Base-by-base conservation (phyloP, 352 stramenopile species). In the Phytophthora pisi region DNA sequence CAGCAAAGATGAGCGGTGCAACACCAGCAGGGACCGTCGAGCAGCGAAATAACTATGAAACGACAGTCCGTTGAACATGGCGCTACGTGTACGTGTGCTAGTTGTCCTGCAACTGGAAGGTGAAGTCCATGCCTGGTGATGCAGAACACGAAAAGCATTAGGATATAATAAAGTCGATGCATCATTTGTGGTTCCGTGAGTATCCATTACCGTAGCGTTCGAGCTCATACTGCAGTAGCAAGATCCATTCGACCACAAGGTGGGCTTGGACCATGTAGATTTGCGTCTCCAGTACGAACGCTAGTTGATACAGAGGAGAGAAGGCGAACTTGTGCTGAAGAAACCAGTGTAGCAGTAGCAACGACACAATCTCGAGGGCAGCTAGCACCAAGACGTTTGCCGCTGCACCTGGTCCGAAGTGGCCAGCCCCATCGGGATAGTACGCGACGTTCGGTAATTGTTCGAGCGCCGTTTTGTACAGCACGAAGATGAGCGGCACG, bases 41-140 rank as follows among this genome's bases (percentile, higher is more conserved):
- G 18, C 30, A 34, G 30, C 30, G 6, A 34, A 34, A 31, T 31
- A 34, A 34, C 6, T 9, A 34, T 34, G 30, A 34, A 34, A 10
- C 1, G 30, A 11, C 30, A 34, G 28, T 34, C 4, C 7, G 26
- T 30, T 30, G 26, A 30, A 0, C 5, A 31, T 5, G 28, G 13
- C 38, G 5, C 11, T 18, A 31, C 5, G 28, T 9, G 28, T 34
- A 11, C 30, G 30, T 34, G 30, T 34, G 30, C 30, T 34, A 10
- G 30, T 34, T 34, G 30, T 49, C 42, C 13, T 51, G 45, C 24
- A 51, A 51, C 30, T 51, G n/a, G 13, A 51, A 51, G 8, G 45
- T 51, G 45, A 51, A 51, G 16, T 51, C 45, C 9, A n/a, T 30
- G 6, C 45, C 45, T 51, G 20, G 5, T 26, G 7, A 9, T 15